Evolutionary conservation across 371 early-diverging fungal genomes (phyloP).

Genomic region (Apophysomyces variabilis): DNA sequence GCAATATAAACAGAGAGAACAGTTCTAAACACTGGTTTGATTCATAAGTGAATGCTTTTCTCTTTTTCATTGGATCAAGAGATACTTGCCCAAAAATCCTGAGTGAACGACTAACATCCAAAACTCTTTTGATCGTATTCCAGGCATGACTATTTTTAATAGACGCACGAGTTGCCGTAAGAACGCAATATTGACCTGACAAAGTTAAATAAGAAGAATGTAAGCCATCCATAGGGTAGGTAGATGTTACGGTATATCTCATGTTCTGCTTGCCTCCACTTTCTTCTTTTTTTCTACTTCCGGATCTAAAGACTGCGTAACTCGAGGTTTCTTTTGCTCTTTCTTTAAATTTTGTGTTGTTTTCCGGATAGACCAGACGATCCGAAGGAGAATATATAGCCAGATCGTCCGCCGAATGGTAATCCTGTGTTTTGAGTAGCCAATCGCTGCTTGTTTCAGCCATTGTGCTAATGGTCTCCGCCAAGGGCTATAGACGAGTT

Average conservation of each 20-base stretch:
- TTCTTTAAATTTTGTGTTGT: constrained; percentile 26
- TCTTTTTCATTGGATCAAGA: not conserved
- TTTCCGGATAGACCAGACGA: constrained; percentile 36
- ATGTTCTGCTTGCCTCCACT: not conserved
- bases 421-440: constrained; percentile 49
- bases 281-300: not conserved
- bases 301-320: constrained; percentile 1
- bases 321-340: constrained; percentile 24
- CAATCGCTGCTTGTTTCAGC: constrained; percentile 24
- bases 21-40: constrained; percentile 73
- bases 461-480: constrained; percentile 28
- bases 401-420: constrained; percentile 49
- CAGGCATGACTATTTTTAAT: constrained; percentile 80
- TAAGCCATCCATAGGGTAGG: not conserved
- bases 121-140: constrained; percentile 79
- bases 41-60: not conserved
- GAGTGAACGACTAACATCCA: constrained; percentile 81
- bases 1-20: constrained; percentile 88
- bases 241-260: not conserved
- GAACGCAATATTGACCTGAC: constrained; percentile 77
- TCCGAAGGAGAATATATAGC: constrained; percentile 45
- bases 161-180: constrained; percentile 70
- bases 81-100: constrained; percentile 68
- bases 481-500: constrained; percentile 30
- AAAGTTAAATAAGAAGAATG: no score